Evolutionary conservation across 2,329 filamentous ascomycete species (phyloP), one percentile per base, ranked within the genome.

Genomic region (Cladosporium cucumerinum): DNA sequence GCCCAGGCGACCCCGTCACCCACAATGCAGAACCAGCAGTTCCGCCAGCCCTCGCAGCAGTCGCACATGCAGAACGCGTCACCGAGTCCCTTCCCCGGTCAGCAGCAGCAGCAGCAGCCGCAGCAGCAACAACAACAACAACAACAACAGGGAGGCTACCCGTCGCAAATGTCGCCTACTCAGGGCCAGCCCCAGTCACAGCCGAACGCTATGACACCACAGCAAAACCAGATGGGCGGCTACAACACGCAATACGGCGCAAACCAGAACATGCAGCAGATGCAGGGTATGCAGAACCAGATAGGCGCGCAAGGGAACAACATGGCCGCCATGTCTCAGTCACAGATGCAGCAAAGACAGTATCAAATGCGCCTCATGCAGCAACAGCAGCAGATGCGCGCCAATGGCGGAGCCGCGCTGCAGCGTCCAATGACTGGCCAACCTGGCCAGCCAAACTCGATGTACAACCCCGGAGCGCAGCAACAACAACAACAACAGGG

Each of bases 1-100:
- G 85, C 87, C 59, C 95, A 93, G 77, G 90, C 92, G 67, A 97
- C 92, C 46, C 94, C 94, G 12, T 98, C 95, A 7, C 95, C 95
- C 30, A 94, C 96, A 68, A 93, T 97, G 87, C 87, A 87, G 67
- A 93, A 89, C 74, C 93, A 96, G 74, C 84, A 87, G 62, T 88
- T 87, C 78, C 83, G 78, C 64, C 88, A 36, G 86, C 90, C 73
- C 85, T 63, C 68, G 25, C 88, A 36, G 60, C 68, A 67, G 64
- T 65, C 79, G 69, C 72, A 93, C 73, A 92, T 98, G 77, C 90
- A 93, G 69, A 97, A 94, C 54, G 90, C 92, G 51, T 98, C 95
- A 34, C 94, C 95, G 3, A 94, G 95, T 77, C 92, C 92, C 0
- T 97, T 96, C 76, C 72, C 72, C 63, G 70, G 67, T 39, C 90